Base-by-base conservation (phyloP, 2,329 filamentous ascomycete genomes). In the Simplicillium aogashimaense region DNA sequence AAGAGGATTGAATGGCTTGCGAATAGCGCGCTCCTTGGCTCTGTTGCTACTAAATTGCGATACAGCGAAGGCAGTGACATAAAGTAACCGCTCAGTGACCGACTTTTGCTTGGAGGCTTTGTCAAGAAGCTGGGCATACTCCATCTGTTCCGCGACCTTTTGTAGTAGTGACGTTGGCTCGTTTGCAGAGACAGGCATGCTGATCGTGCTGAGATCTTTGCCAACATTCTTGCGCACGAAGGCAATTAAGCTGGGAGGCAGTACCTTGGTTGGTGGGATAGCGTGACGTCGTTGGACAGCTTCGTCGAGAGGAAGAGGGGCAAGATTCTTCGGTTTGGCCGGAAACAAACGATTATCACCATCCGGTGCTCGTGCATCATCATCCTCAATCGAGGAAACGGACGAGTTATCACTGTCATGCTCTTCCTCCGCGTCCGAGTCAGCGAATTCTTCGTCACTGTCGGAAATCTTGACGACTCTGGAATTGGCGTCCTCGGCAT, bases 161-260 rank as follows among this genome's bases (percentile, higher is more conserved):
- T 98, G 92, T 5, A 97, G 70, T 10, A 94, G 66, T 0, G 90
- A 95, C 2, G 81, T 77, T 0, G 92, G 92, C 57, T 98, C 92
- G 60, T 98, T 98, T 17, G 90, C 82, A 4, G 90, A 94, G 1
- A 95, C 92, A 0, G 92, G 92, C 90, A 97, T 97, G 36, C 87
- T 89, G 48, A 98, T 94, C 3, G 88, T 94, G 44, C 87, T 95
- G 37, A 98, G 69, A 60, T 98, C 92, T 61, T 98, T 98, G 55
- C 92, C 92, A 9, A 97, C 92, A 51, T 98, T 98, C 62, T 97
- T 98, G 50, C 92, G 81, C 28, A 97, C 72, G 58, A 97, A 95
- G 0, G 86, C 86, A 49, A 98, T 95, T 39, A 98, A 68, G 57
- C 87, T 95, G 0, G 92, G 92, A 0, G 92, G 92, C 42, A 80